Percentiles rank a stretch among this genome's conserved stretches.
These are phyloP conservation scores for Mycosphaerella arachidis DNA, from an alignment of 2,329 filamentous ascomycete genomes.

Conservation along the genomic window DNA sequence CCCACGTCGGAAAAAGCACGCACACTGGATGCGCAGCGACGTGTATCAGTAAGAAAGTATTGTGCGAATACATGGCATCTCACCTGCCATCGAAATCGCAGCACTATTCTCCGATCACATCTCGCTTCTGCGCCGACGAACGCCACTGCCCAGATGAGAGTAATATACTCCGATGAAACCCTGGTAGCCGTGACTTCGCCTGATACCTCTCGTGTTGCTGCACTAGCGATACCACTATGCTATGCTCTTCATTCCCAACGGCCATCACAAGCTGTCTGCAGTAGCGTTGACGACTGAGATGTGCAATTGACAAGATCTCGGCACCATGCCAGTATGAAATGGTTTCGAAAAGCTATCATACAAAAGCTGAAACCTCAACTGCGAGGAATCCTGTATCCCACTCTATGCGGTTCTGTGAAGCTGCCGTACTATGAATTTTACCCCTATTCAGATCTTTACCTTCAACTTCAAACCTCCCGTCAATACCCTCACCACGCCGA, in stretches of 20 bases:
- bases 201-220: too few relatives aligned
- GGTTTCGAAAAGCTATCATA: background rate
- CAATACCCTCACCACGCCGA: slow-evolving; percentile 25
- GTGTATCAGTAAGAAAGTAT: background rate
- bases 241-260: background rate
- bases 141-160: background rate
- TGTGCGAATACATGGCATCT: background rate
- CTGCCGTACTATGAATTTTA: background rate
- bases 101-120: background rate
- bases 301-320: background rate
- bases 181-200: background rate
- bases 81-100: background rate
- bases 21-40: background rate
- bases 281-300: background rate
- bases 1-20: too few relatives aligned
- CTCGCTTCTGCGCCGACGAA: background rate
- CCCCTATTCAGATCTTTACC: slow-evolving; percentile 23
- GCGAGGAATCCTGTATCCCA: background rate
- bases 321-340: background rate
- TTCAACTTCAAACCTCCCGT: slow-evolving; percentile 25
- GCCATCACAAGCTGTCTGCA: background rate
- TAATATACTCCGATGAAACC: background rate
- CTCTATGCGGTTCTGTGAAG: background rate
- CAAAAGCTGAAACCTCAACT: background rate
- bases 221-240: too few relatives aligned